Evolutionary conservation across 2,329 filamentous ascomycete species (phyloP), one percentile per base, ranked within the genome.

Genomic region (Colletotrichum lupini): DNA sequence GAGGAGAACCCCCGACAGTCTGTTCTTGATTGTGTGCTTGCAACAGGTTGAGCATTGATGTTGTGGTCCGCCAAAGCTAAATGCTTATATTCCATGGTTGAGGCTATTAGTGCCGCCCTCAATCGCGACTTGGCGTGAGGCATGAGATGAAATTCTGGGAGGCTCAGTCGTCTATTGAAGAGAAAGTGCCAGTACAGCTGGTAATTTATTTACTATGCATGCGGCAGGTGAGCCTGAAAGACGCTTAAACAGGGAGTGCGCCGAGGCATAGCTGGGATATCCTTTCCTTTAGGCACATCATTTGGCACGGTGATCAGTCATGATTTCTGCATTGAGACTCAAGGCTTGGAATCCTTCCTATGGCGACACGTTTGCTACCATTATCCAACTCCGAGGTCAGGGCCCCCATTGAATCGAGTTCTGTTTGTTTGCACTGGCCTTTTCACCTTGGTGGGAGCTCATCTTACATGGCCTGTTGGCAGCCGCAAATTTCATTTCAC

Each of bases 381-480:
- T 32, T 26, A 26, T 56, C 49, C 24, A 56, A 28, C 32, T 22
- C 26, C 11, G 32, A 67, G 46, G 46, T 46, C 56, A 30, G 56
- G 46, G 46, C 22, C 56, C 35, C 56, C 68, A 67, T 67, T 46
- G 32, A 53, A 11, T 32, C 56, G 14, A 49, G 22, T 46, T 16
- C 32, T 71, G 56, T 56, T 61, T 46, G 68, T 53, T 60, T 60
- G 42, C 30, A 42, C 32, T 26, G 32, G 68, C 56, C 60, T 67
- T 67, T 67, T 16, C 19, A 22, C 52, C 55, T 24, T 61, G 42
- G 55, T 71, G 37, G 49, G 19, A 56, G 30, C 63, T 71, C 63
- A 71, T 71, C 42, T 67, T 11, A 32, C 24, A n/a, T 42, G 24
- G 49, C 59, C 22, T 49, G 35, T 55, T 22, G 11, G 46, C 24